Base-by-base conservation (phyloP, 805 yeast genomes). In the Candida tammaniensis region DNA sequence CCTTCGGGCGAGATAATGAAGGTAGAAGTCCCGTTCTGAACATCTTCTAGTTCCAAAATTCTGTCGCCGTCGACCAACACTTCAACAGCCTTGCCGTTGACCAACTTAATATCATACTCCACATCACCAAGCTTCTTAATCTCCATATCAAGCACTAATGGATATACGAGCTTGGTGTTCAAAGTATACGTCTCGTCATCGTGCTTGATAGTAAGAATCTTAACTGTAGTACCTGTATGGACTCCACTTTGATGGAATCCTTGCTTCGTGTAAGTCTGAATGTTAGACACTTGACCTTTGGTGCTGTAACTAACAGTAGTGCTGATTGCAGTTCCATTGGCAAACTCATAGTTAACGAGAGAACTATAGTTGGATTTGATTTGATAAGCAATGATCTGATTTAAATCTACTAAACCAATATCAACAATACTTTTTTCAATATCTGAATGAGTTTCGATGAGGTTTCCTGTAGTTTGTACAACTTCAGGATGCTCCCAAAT, bases 401-500 rank as follows among this genome's bases (percentile, higher is more conserved):
- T 20, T 7, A 37, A 12, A 20, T 9, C 18, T 13, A 22, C 24
- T 13, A 14, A 24, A 11, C 32, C 29, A 2, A 31, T 11, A 25
- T 35, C 30, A 12, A 20, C 5, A 6, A 32, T 36, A 23, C 54
- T 5, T 21, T 20, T 15, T 51, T 47, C 17, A 47, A 13, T 2
- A 11, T 7, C 17, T 11, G 33, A 35, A 16, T 20, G 24, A 20
- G 57, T 38, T 6, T 43, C 44, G n/a, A 50, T 22, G 2, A 74
- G 43, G 8, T 56, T 52, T 38, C 81, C 82, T 5, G 46, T 33
- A 24, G 71, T 57, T 13, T 50, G 48, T 8, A 46, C 57, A 18
- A 78, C 64, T 9, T 58, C 43, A 1, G 51, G 44, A 33, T 66
- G 64, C 51, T 77, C 80, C 74, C 78, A 80, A 13, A 76, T 60